Conservation (phyloP, 208 protist species). For the Acanthamoeba lenticulata region DNA sequence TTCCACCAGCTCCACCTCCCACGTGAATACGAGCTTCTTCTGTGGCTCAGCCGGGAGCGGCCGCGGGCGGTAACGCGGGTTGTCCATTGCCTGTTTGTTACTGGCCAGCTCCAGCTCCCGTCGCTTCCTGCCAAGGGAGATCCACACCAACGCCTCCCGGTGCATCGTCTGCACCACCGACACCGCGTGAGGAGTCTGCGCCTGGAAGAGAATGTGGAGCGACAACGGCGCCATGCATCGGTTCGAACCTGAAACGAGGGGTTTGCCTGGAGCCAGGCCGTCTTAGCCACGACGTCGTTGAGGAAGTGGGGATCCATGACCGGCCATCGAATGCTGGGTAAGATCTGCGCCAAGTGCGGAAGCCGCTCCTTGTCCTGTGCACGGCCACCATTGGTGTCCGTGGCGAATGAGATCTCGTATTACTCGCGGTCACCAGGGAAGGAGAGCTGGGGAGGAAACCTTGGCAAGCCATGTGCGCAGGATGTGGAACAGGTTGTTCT, state of each 20-base stretch:
- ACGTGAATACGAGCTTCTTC: not conserved
- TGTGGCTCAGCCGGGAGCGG: not conserved
- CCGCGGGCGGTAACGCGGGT: not conserved
- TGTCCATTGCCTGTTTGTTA: not conserved
- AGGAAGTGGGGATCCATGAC: not conserved
- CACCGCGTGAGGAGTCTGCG: not conserved
- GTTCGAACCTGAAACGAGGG: not conserved
- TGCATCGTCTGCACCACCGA: not conserved
- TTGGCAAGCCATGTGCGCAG: not conserved
- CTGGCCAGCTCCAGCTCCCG: not conserved
- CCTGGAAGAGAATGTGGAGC: not conserved
- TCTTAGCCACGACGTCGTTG: not conserved
- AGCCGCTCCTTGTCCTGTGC: not conserved
- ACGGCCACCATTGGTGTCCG: not conserved
- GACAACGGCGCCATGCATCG: no score
- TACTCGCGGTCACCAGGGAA: not conserved
- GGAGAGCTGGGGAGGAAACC: not conserved
- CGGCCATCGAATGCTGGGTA: not conserved
- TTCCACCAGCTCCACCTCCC: not conserved
- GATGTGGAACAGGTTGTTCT: not conserved
- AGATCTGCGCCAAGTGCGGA: not conserved
- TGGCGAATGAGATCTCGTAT: no score
- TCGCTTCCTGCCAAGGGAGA: not conserved
- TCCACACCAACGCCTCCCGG: not conserved
- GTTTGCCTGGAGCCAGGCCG: not conserved